Evolutionary conservation across 1,139 yeast species (phyloP), one percentile per base, ranked within the genome.

Genomic region (Taiozyma sp.): DNA sequence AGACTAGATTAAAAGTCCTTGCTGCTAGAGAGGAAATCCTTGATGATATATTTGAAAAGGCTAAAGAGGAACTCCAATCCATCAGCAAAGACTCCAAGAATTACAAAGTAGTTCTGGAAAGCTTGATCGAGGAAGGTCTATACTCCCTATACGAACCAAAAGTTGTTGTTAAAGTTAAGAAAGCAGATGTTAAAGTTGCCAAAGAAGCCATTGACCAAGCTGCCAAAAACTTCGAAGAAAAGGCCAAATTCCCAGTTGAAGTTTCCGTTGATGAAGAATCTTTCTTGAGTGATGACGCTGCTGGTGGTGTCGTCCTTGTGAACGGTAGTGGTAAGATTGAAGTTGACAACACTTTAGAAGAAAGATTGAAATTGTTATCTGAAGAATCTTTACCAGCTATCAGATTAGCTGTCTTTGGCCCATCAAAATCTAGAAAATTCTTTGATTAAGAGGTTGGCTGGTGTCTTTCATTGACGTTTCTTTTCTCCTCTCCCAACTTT

Each of bases 371-470:
- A 65, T 75, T 95, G 57, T 78, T 93, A 65, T 80, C 88, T 46
- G 87, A 87, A 68, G 89, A 84, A 65, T 88, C 97, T 9, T 80
- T 95, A 61, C 99, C 99, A 48, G 96, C 92, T 51, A 85, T 95
- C 61, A 85, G 98, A 74, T 76, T 87, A 58, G 96, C 91, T 64
- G 75, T 93, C 66, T 93, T 91, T 70, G 99, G 99, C 51, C 84
- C 89, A 53, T 87, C 97, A 30, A 72, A 80, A 53, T 71, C 93
- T 51, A 88, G 98, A 79, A 89, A 89, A 76, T 92, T 90, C 80
- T 89, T 90, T 66, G 96, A 91, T 68, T 92, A 79, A 32, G 19
- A 32, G 4, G 30, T 29, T 30, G 38, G 36, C 36, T 32, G 36
- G 41, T 38, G 22, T 16, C 41, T 19, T 23, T 16, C 24, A 38